Conservation (phyloP, 106 monocot genomes). For the Acorus gramineus region DNA sequence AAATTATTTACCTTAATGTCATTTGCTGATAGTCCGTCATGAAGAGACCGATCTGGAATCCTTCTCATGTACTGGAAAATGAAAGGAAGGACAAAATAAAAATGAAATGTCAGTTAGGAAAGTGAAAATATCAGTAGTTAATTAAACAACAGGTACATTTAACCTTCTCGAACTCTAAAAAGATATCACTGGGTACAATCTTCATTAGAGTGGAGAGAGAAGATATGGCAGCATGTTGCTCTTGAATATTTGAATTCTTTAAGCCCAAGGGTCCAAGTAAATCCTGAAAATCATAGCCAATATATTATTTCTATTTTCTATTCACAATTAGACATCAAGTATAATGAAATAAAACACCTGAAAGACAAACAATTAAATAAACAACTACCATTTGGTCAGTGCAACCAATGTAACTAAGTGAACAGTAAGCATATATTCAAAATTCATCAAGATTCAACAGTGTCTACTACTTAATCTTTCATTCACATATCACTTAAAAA, state of each 20-base stretch:
- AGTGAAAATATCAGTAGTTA: not conserved
- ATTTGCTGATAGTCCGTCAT: slow-evolving; percentile 62
- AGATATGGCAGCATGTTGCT: slow-evolving; percentile 38
- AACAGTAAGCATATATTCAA: too few species aligned
- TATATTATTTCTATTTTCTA: too few species aligned
- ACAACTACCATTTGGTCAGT: too few species aligned
- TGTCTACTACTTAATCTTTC: too few species aligned
- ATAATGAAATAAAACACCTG: too few species aligned
- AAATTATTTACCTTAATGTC: slow-evolving; percentile 67
- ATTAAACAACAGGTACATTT: not conserved
- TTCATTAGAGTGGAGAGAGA: slow-evolving; percentile 76
- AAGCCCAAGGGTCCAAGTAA: slow-evolving; percentile 61
- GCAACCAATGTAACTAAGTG: too few species aligned
- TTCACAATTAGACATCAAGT: too few species aligned
- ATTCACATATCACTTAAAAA: too few species aligned
- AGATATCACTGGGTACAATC: slow-evolving; percentile 64
- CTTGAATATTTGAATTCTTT: slow-evolving; percentile 48
- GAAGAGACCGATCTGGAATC: slow-evolving; percentile 49
- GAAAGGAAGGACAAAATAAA: slow-evolving; percentile 1
- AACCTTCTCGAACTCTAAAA: slow-evolving; percentile 74
- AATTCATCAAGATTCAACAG: too few species aligned
- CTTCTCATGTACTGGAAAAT: slow-evolving; percentile 44
- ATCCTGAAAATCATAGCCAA: slow-evolving; percentile 31
- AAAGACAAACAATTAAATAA: too few species aligned
- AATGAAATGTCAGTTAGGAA: not conserved